Base-by-base conservation (phyloP, 2,329 filamentous ascomycete species). In the Allantophomopsis cytisporea region DNA sequence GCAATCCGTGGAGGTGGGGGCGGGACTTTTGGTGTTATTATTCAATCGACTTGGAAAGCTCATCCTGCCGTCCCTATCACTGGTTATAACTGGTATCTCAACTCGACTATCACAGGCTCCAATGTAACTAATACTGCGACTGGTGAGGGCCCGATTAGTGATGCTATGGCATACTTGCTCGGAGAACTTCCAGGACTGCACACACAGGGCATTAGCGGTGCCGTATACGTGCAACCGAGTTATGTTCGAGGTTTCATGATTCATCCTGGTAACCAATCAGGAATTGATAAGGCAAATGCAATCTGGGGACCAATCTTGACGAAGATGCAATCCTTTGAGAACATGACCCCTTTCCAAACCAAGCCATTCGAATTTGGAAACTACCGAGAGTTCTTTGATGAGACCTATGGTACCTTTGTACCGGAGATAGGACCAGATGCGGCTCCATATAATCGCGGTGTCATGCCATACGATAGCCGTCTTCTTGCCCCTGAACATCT, bases 21-120 rank as follows among this genome's bases (percentile, higher is more conserved):
- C 2, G 68, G 66, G 12, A 77, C 71, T 0, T 80, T 74, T 49
- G 74, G 69, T 0, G 61, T 79, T 2, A 62, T 78, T 16, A 65
- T 64, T 2, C 71, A 69, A 1, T 56, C 76, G 33, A 76, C 73
- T 0, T 51, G 70, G 10, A 66, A 67, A 42, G 66, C 68, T 0
- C 60, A 64, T 0, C 64, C 61, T 3, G 49, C 49, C 5, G 32
- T 35, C 12, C 38, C 38, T 13, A 30, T 39, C 23, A 28, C 23
- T 28, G 23, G 23, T 8, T 28, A 28, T 12, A 28, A 28, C 37
- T 39, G 28, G 28, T 39, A 32, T 33, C 31, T 39, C 16, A 39
- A 33, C 17, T 39, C 37, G 5, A 33, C 37, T 12, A 30, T 38
- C 12, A 23, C 16, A 14, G 35, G 23, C 16, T 18, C 16, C 16